Base-by-base conservation (phyloP, 257 asterid species). In the Osmanthus fragrans region DNA sequence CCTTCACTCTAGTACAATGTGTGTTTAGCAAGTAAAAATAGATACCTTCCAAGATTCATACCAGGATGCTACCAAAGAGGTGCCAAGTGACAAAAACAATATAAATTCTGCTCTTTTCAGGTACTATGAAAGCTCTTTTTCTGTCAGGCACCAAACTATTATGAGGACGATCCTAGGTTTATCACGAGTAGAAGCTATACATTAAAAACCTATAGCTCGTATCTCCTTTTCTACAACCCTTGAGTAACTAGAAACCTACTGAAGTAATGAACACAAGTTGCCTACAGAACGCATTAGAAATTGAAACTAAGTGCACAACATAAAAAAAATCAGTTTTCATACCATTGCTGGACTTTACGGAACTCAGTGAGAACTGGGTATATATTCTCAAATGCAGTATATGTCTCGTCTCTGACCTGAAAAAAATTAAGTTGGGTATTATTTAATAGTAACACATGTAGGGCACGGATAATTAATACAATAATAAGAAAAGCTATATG, bases 261-360 rank as follows among this genome's bases (percentile, higher is more conserved):
- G 73, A 49, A 73, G 76, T 70, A 33, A 71, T n/a, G 29, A 72
- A 67, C 42, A 70, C 69, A 73, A 49, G 25, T 36, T 47, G 68
- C 21, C 16, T 37, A 49, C 70, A 70, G 65, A 79, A 37, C 8
- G 56, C 75, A 40, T 81, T 66, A 78, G 73, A 74, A 74, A 47
- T 2, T n/a, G 71, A 70, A 36, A 71, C 7, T 64, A 49, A 16
- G 21, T 15, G 25, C 51, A 4, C 32, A 4, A 2, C 7, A 36
- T 47, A 18, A 37, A 5, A 5, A 18, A 49, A 77, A 54, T 2
- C 33, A 34, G 47, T 15, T 11, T 32, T 13, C 91, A 56, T 93
- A 94, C 97, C 98, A 94, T 81, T 92, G 97, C 86, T 94, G 98
- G 82, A 92, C 96, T 88, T 92, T 94, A 75, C 97, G 88, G 74